phyloP scores from a whole-genome alignment of 495 filamentous ascomycete species.

The Acidomyces sp. region DNA sequence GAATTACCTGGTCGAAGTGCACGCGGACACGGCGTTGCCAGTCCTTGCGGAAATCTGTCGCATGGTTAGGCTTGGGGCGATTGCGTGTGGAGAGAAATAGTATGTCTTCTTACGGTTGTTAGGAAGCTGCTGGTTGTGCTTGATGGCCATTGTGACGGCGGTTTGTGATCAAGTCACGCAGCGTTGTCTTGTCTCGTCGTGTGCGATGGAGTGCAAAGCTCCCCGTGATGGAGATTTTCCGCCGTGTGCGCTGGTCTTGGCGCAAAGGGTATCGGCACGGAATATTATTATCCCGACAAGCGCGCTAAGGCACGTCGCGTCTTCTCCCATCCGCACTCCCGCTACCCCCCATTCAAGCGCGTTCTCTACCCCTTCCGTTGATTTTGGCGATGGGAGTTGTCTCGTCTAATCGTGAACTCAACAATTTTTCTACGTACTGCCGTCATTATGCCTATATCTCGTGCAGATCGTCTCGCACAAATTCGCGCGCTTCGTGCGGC shows the following conservation, averaged over 20 bases:
- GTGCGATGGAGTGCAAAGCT: too few species aligned
- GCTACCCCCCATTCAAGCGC: too few species aligned
- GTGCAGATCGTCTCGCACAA: conserved; percentile 49
- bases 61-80: conserved; percentile 3
- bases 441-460: conserved; percentile 21
- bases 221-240: too few species aligned
- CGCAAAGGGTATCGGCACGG: too few species aligned
- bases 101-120: conserved; percentile 70
- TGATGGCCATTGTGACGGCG: conserved; percentile 51
- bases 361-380: too few species aligned
- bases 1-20: conserved; percentile 97
- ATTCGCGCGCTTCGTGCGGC: conserved; percentile 70
- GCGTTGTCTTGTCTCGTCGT: too few species aligned
- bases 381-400: too few species aligned
- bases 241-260: too few species aligned
- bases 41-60: conserved; percentile 97
- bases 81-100: not conserved
- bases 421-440: too few species aligned
- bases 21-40: conserved; percentile 96
- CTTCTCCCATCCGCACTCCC: too few species aligned
- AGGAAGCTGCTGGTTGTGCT: conserved; percentile 98
- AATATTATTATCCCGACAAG: too few species aligned
- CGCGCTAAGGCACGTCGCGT: not conserved
- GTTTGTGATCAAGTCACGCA: not conserved
- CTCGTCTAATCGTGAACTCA: too few species aligned